Evolutionary conservation across 1,284 basidiomycete genomes (phyloP).

Genomic region (Apiotrichum gamsii): DNA sequence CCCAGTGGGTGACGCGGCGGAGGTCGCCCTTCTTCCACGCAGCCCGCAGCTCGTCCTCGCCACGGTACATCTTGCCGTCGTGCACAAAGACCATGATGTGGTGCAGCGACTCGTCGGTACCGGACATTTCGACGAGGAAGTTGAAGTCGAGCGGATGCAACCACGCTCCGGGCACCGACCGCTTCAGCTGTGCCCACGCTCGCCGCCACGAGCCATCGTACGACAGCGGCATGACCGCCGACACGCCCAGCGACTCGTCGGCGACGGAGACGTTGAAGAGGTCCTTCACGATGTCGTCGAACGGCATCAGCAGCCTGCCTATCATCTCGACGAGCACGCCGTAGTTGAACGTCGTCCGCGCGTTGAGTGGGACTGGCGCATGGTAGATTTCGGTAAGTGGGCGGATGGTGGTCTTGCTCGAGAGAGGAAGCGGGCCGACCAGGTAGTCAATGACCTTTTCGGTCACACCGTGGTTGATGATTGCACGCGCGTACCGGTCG

Average conservation of each 20-base stretch:
- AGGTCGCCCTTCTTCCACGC: slow-evolving; percentile 57
- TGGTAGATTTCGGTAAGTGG: slow-evolving; percentile 22
- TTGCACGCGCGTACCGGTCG: slow-evolving; percentile 44
- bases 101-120: slow-evolving; percentile 55
- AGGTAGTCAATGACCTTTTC: slow-evolving; percentile 39
- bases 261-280: slow-evolving; percentile 46
- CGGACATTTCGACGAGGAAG: slow-evolving; percentile 51
- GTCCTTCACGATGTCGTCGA: slow-evolving; percentile 42
- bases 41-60: slow-evolving; percentile 51
- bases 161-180: slow-evolving; percentile 42
- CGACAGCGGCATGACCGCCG: slow-evolving; percentile 53
- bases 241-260: slow-evolving; percentile 53
- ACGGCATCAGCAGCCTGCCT: slow-evolving; percentile 10
- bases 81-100: slow-evolving; percentile 55
- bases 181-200: slow-evolving; percentile 19
- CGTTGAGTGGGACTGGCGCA: slow-evolving; percentile 20
- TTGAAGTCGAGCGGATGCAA: slow-evolving; percentile 55
- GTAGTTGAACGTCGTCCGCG: slow-evolving; percentile 17
- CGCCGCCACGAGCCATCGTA: slow-evolving; percentile 58
- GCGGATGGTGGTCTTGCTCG: slow-evolving; percentile 13
- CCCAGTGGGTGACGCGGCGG: slow-evolving; percentile 45
- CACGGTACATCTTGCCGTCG: slow-evolving; percentile 55
- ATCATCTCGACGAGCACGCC: slow-evolving; percentile 47
- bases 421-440: slow-evolving; percentile 38
- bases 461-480: slow-evolving; percentile 50